Percentiles rank a stretch among this genome's conserved stretches.
Evolutionary conservation across 805 yeast species (phyloP).

Genomic region (Schizosaccharomyces lindneri): DNA sequence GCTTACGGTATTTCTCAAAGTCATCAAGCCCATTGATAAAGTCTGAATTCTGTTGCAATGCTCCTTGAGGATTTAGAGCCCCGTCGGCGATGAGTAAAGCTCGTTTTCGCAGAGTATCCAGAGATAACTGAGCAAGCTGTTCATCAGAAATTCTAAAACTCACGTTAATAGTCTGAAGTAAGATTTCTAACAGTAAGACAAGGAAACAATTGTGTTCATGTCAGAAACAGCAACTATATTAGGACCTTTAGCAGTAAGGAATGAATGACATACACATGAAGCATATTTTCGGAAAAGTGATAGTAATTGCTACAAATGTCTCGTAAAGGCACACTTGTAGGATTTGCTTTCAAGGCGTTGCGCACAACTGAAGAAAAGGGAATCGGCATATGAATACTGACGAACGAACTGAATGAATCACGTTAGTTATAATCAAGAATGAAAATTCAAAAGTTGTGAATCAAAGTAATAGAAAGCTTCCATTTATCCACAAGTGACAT

Average conservation of each 20-base stretch:
- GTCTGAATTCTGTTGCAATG: conserved; percentile 22
- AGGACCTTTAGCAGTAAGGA: neutral
- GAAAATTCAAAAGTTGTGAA: neutral
- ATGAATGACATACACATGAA: neutral
- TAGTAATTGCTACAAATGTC: conserved; percentile 43
- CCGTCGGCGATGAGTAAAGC: conserved; percentile 48
- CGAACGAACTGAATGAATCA: conserved; percentile 15
- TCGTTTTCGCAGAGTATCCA: conserved; percentile 33
- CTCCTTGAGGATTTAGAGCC: conserved; percentile 26
- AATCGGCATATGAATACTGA: conserved; percentile 48
- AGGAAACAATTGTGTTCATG: too few species aligned
- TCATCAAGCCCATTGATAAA: conserved; percentile 51
- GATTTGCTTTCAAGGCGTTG: conserved; percentile 60
- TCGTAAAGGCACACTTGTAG: conserved; percentile 41
- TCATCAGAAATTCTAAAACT: conserved; percentile 1
- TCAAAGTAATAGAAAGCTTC: neutral
- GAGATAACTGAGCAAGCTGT: conserved; percentile 7
- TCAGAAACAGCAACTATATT: too few species aligned
- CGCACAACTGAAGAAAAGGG: conserved; percentile 37
- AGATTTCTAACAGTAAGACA: too few species aligned
- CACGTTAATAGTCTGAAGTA: neutral
- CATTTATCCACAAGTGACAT: conserved; percentile 1
- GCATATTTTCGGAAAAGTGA: conserved; percentile 34
- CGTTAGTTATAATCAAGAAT: neutral
- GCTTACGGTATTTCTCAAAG: conserved; percentile 30